Evolutionary conservation across 768 basidiomycete species (phyloP), one percentile per base, ranked within the genome.

Genomic region (Russula vinacea): DNA sequence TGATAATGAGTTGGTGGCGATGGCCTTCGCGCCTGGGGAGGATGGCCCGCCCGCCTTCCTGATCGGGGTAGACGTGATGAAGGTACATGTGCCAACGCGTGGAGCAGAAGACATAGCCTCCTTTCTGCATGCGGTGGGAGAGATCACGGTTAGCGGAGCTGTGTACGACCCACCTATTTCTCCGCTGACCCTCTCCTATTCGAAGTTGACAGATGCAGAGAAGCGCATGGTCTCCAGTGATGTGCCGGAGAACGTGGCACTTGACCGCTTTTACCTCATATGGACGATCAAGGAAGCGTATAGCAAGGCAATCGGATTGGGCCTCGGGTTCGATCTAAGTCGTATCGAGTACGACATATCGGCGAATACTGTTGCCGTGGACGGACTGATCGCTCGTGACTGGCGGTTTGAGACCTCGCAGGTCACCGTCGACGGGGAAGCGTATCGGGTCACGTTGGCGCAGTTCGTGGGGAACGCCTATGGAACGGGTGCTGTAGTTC

Each of bases 271-370:
- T 73, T 91, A 88, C 71, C 87, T 87, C 80, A 83, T 92, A 67
- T 94, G 92, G 92, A 93, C 93, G 8, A 75, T 91, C 72, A 95
- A 95, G 75, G 92, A 95, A 73, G 92, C 93, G 4, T 94, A 93
- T 73, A 92, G 90, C 7, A 95, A 94, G 75, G 90, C 91, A 2
- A 79, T 94, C 39, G 93, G 93, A 0, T 72, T 88, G 39, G 92
- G 92, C 0, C 81, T 94, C 16, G 87, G 90, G 2, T 92, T 92
- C 71, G 88, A 93, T 69, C 89, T 93, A 74, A 78, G 78, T 26
- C 83, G 90, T 24, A 82, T 94, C 64, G 85, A 91, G 71, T 92
- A 85, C 73, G 80, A 90, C 70, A 78, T 85, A 10, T 71, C 71
- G 24, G 70, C 77, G 33, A 80, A 83, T 62, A 64, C 74, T 7